A percentile compares a stretch with the other conserved stretches of the same genome.
phyloP scores from a whole-genome alignment of 805 yeast species.

The Sugiyamaella smithiae region DNA sequence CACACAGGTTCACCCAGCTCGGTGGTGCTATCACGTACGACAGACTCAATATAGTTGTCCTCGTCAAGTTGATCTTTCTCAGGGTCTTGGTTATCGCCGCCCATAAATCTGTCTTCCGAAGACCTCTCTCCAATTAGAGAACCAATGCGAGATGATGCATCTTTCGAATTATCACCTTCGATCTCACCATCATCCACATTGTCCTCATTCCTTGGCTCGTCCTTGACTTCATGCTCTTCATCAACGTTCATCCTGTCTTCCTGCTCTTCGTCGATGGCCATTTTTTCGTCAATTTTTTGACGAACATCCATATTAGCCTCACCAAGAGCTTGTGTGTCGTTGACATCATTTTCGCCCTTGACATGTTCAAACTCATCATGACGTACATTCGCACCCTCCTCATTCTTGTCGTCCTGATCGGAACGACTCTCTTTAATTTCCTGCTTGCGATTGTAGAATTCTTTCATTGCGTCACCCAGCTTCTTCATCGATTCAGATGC shows the following conservation, averaged over 20 bases:
- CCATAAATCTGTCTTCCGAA: slow-evolving; percentile 17
- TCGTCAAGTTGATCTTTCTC: slow-evolving; percentile 6
- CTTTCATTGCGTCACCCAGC: slow-evolving; percentile 87
- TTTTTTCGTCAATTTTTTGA: slow-evolving; percentile 55
- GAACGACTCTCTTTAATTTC: slow-evolving; percentile 72
- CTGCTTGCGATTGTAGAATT: slow-evolving; percentile 84
- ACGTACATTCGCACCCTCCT: slow-evolving; percentile 41
- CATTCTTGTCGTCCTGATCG: slow-evolving; percentile 35
- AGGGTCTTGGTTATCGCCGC: slow-evolving; percentile 3
- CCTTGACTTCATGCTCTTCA: slow-evolving; percentile 31
- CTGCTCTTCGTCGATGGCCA: slow-evolving; percentile 39
- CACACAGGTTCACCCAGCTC: slow-evolving; percentile 42
- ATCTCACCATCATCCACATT: slow-evolving; percentile 30
- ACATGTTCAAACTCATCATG: slow-evolving; percentile 71
- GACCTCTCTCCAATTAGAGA: slow-evolving; percentile 29
- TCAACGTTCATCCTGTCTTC: slow-evolving; percentile 20
- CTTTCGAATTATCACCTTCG: slow-evolving; percentile 28
- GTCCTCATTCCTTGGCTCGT: slow-evolving; percentile 31
- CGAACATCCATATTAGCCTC: slow-evolving; percentile 78
- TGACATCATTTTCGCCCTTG: slow-evolving; percentile 58
- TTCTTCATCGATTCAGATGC: slow-evolving; percentile 67
- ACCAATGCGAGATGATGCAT: slow-evolving; percentile 5
- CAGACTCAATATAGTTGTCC: not conserved
- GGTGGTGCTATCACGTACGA: not conserved
- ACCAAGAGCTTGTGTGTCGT: slow-evolving; percentile 89